phyloP scores from a whole-genome alignment of 768 basidiomycete genomes.

The Naganishia vaughanmartiniae region DNA sequence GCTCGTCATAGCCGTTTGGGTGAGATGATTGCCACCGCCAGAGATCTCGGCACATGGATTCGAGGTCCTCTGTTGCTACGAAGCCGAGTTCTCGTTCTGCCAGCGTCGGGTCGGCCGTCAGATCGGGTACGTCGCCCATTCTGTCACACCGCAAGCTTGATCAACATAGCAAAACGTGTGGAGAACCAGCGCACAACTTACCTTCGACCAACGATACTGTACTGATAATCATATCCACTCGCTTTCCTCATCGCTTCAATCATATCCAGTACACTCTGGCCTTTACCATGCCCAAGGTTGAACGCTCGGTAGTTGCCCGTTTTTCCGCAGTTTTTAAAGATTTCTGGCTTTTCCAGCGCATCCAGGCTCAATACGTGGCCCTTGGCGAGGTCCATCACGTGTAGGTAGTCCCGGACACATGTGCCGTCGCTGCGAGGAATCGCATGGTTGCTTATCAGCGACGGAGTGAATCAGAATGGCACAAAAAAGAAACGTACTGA shows the following conservation, averaged over 20 bases:
- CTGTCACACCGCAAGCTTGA: slow-evolving; percentile 53
- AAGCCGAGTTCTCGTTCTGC: slow-evolving; percentile 93
- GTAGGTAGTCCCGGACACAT: slow-evolving; percentile 78
- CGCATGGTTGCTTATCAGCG: slow-evolving; percentile 9
- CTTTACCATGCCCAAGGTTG: slow-evolving; percentile 91
- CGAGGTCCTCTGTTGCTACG: slow-evolving; percentile 72
- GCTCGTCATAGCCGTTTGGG: slow-evolving; percentile 62
- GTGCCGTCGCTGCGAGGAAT: slow-evolving; percentile 72
- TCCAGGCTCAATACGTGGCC: slow-evolving; percentile 90
- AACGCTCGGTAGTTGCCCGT: slow-evolving; percentile 77
- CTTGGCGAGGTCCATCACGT: slow-evolving; percentile 84
- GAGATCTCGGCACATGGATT: slow-evolving; percentile 90
- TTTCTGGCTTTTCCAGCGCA: slow-evolving; percentile 59
- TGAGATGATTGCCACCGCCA: slow-evolving; percentile 99
- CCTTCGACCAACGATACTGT: slow-evolving; percentile 86
- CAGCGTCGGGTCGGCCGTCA: slow-evolving; percentile 87
- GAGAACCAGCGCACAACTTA: slow-evolving; percentile 53
- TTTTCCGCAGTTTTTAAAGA: slow-evolving; percentile 60
- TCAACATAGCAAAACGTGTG: slow-evolving; percentile 23
- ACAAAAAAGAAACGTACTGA: slow-evolving; percentile 58
- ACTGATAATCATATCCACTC: slow-evolving; percentile 81
- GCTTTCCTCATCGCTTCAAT: slow-evolving; percentile 90
- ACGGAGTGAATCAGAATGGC: slow-evolving; percentile 12
- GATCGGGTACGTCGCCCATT: slow-evolving; percentile 89
- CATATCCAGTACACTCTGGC: slow-evolving; percentile 89